phyloP scores from a whole-genome alignment of 2,329 filamentous ascomycete species.

The Sarocladium oryzae region DNA sequence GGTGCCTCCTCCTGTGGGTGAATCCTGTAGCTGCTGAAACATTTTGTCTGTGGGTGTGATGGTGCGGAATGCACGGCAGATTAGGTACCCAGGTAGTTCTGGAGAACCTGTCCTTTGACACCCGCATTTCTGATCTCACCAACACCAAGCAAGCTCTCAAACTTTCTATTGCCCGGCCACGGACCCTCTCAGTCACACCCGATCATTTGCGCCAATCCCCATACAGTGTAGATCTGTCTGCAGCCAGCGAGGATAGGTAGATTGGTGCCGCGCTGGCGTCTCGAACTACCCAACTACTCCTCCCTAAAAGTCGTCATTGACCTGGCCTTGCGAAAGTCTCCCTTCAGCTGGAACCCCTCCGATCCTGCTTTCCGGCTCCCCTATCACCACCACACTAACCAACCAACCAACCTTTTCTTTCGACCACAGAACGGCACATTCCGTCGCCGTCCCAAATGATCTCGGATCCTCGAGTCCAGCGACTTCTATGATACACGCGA shows the following conservation, averaged over 20 bases:
- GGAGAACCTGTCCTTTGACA: neutral
- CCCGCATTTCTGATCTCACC: neutral
- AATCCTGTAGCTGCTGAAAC: no score
- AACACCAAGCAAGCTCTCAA: neutral
- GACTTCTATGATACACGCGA: neutral
- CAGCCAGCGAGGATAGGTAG: neutral
- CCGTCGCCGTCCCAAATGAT: neutral
- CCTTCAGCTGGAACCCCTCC: neutral
- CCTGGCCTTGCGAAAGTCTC: neutral
- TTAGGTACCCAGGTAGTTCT: neutral
- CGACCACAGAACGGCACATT: no score
- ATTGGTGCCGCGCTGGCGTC: neutral
- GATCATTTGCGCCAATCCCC: neutral
- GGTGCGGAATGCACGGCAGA: neutral
- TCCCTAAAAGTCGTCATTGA: neutral
- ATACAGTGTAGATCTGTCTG: conserved; percentile 3
- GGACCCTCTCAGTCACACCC: neutral
- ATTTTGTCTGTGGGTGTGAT: neutral
- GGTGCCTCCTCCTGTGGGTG: no score
- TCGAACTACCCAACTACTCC: neutral
- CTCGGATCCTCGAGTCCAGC: neutral
- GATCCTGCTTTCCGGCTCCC: neutral
- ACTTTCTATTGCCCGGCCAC: no score
- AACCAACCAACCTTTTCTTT: neutral
- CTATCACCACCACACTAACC: neutral